Conservation (phyloP, 176 grass and related monocot genomes). For the Stipa capillata region DNA sequence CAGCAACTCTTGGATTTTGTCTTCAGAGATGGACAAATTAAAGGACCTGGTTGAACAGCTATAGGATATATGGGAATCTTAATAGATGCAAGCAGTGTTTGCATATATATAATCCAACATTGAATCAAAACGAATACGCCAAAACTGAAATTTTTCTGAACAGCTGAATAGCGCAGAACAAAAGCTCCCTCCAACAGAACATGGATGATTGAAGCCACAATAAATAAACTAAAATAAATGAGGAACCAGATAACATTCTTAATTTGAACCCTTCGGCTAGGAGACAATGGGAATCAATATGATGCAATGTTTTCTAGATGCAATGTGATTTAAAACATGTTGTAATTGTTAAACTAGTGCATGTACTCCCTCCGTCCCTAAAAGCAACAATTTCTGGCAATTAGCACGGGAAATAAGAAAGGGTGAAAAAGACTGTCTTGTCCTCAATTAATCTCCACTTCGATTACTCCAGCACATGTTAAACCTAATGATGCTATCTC, state of each 20-base stretch:
- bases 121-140: neutral
- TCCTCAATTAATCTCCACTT: too few relatives aligned
- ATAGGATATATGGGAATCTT: neutral
- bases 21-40: neutral
- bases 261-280: neutral
- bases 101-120: conserved; percentile 4
- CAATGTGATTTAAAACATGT: neutral
- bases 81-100: neutral
- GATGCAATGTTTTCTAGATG: neutral
- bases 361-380: too few relatives aligned
- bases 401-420: too few relatives aligned
- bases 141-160: neutral
- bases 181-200: neutral
- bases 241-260: conserved; percentile 10
- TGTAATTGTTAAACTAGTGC: neutral
- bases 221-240: neutral
- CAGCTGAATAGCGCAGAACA: neutral
- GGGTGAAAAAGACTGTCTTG: too few relatives aligned
- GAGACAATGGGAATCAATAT: neutral
- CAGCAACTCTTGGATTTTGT: conserved; percentile 26
- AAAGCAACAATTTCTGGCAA: too few relatives aligned
- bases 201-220: neutral
- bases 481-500: too few relatives aligned
- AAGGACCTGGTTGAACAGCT: neutral
- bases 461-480: too few relatives aligned